These are phyloP conservation scores for Pinus taeda DNA, from an alignment of 75 land plant genomes.

Conservation along the genomic window DNA sequence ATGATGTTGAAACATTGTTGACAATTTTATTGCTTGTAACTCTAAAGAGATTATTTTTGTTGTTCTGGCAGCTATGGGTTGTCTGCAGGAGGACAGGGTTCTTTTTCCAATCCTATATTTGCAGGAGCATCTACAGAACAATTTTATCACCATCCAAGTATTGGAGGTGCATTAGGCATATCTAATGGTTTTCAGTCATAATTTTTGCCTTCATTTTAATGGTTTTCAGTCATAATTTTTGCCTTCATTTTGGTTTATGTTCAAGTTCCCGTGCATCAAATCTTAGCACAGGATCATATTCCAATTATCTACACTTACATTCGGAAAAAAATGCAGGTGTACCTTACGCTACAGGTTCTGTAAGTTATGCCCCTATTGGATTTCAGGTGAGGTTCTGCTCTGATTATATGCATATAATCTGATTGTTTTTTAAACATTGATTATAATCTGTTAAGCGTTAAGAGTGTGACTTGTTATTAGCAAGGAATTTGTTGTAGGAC, in stretches of 20 bases:
- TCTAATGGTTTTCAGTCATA: neutral
- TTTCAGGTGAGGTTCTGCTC: constrained; percentile 1
- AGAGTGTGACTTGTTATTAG: neutral
- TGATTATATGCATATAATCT: neutral
- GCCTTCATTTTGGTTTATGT: neutral
- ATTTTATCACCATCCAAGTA: constrained; percentile 16
- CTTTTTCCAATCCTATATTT: neutral
- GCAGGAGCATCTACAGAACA: constrained; percentile 1
- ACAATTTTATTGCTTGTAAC: neutral
- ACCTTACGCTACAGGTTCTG: neutral
- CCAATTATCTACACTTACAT: neutral
- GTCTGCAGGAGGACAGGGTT: neutral
- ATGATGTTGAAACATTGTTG: no score
- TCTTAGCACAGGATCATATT: neutral
- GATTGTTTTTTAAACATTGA: neutral
- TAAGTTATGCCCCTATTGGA: neutral
- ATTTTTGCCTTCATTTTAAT: neutral
- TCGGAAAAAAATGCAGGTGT: neutral
- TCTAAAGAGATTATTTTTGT: neutral
- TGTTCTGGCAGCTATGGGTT: constrained; percentile 6
- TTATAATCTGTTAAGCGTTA: neutral
- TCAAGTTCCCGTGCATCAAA: neutral
- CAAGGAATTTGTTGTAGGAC: neutral
- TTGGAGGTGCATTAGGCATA: constrained; percentile 2
- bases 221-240: no score